Percentiles rank a stretch among this genome's conserved stretches.
phyloP scores from a whole-genome alignment of 805 yeast species.

The Candida oleophila region DNA sequence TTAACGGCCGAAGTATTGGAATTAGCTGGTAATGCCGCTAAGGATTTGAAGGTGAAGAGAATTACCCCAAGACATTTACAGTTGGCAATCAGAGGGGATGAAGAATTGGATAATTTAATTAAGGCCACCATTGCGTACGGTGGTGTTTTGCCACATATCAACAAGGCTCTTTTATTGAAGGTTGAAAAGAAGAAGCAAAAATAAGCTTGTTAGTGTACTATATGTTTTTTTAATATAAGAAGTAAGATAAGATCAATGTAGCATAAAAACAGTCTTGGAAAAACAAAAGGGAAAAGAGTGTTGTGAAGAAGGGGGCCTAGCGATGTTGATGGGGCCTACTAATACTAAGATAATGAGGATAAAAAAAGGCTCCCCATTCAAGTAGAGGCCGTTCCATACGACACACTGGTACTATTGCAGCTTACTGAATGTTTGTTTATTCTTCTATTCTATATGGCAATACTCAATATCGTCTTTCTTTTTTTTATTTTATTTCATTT shows the following conservation, averaged over 20 bases:
- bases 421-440: too few species aligned
- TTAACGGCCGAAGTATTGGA: slow-evolving; percentile 96
- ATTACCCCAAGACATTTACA: slow-evolving; percentile 97
- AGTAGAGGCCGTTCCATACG: too few species aligned
- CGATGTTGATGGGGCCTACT: too few species aligned
- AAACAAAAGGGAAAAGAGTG: background rate
- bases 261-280: background rate
- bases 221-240: slow-evolving; percentile 3
- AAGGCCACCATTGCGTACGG: slow-evolving; percentile 97
- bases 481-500: background rate
- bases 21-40: slow-evolving; percentile 98
- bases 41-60: slow-evolving; percentile 92
- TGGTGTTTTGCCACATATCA: slow-evolving; percentile 96
- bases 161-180: slow-evolving; percentile 75
- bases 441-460: background rate
- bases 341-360: too few species aligned
- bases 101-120: slow-evolving; percentile 90
- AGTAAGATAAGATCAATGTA: background rate
- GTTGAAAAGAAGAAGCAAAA: slow-evolving; percentile 57
- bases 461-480: background rate
- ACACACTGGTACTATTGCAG: too few species aligned
- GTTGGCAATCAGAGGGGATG: slow-evolving; percentile 97
- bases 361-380: too few species aligned
- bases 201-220: slow-evolving; percentile 6
- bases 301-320: background rate